A percentile compares a stretch with the other conserved stretches of the same genome.
Conservation (phyloP, 345 rosid genomes). For the Sonneratia alba region DNA sequence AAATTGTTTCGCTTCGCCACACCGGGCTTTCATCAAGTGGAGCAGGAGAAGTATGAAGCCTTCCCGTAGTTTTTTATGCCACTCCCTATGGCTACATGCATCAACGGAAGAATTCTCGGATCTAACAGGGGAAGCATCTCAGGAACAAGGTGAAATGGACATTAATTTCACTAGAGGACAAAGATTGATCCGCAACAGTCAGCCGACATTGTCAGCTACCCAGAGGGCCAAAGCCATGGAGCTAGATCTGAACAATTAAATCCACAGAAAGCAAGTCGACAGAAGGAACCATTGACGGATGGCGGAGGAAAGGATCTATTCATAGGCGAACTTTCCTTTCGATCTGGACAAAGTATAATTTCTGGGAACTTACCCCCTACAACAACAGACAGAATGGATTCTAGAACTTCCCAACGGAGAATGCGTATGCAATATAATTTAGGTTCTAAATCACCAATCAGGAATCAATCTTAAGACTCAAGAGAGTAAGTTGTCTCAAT, state of each 20-base stretch:
- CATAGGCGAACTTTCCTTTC: not conserved
- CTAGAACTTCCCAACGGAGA: not conserved
- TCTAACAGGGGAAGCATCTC: too few relatives aligned
- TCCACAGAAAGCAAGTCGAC: not conserved
- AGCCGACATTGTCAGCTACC: too few relatives aligned
- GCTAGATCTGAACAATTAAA: not conserved
- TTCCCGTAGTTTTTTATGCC: too few relatives aligned
- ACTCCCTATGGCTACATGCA: too few relatives aligned
- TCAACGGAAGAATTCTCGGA: too few relatives aligned
- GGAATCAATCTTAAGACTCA: not conserved
- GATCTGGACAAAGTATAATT: not conserved
- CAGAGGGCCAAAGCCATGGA: not conserved
- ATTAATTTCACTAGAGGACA: too few relatives aligned
- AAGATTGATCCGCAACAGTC: too few relatives aligned
- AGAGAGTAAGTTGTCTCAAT: not conserved
- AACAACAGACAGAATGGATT: not conserved
- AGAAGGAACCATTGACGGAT: not conserved
- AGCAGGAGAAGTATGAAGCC: too few relatives aligned
- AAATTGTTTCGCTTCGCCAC: too few relatives aligned
- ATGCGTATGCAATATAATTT: not conserved
- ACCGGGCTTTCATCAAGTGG: too few relatives aligned
- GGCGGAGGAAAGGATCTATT: not conserved
- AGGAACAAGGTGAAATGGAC: too few relatives aligned
- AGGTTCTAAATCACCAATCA: not conserved
- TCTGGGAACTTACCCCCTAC: not conserved